Evolutionary conservation across 192 early-diverging fungal species (phyloP).

Genomic region (Polychytrium aggregatum): DNA sequence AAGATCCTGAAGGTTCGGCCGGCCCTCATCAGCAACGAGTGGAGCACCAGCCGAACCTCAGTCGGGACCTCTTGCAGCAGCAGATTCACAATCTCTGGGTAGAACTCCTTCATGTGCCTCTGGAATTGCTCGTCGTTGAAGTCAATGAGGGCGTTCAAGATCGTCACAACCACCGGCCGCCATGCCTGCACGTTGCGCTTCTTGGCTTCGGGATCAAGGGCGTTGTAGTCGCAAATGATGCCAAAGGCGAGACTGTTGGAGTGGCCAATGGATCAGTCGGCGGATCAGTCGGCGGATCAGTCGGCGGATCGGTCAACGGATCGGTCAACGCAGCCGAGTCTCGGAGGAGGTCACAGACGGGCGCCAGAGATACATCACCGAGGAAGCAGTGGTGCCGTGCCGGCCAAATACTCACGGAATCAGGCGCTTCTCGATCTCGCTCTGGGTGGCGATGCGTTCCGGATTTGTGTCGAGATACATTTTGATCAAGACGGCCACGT

Average conservation of each 20-base stretch:
- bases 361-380: no score
- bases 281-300: no score
- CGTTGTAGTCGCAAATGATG: constrained; percentile 51
- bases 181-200: constrained; percentile 59
- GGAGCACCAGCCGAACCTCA: constrained; percentile 44
- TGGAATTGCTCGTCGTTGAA: constrained; percentile 60
- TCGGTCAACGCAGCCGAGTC: no score
- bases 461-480: constrained; percentile 49
- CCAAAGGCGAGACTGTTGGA: constrained; percentile 34
- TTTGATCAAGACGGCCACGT: constrained; percentile 56
- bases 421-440: constrained; percentile 56
- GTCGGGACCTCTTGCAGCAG: constrained; percentile 50
- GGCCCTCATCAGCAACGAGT: constrained; percentile 23
- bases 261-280: no score
- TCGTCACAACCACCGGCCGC: constrained; percentile 62
- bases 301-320: not conserved
- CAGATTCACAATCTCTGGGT: constrained; percentile 50
- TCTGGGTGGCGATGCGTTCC: constrained; percentile 34
- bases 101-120: constrained; percentile 46
- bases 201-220: constrained; percentile 59
- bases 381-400: not conserved
- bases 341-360: no score
- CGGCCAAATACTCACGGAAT: constrained; percentile 36
- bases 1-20: constrained; percentile 21
- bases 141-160: constrained; percentile 54